phyloP scores from a whole-genome alignment of 1,284 basidiomycete genomes.

The Sporisorium scitamineum region DNA sequence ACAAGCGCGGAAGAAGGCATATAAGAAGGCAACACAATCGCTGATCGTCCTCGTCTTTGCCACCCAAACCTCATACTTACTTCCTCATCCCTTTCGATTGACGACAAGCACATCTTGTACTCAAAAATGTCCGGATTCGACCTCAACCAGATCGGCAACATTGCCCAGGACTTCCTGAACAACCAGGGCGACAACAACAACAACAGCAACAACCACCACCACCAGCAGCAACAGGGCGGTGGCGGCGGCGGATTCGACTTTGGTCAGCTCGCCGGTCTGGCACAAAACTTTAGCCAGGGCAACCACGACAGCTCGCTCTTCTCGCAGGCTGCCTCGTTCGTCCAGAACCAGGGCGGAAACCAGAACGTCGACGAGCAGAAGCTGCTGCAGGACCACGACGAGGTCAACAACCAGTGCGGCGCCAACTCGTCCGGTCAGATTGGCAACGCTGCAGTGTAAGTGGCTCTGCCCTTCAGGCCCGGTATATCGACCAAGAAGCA shows the following conservation, averaged over 20 bases:
- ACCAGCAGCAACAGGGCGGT: conserved; percentile 33
- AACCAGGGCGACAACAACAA: conserved; percentile 35
- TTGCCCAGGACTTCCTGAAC: conserved; percentile 47
- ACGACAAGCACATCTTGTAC: not conserved
- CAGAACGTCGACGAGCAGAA: conserved; percentile 56
- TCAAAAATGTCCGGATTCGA: conserved; percentile 47
- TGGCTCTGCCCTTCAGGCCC: not conserved
- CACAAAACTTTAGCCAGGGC: conserved; percentile 50
- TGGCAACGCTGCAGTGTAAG: conserved; percentile 61
- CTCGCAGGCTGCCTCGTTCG: conserved; percentile 46
- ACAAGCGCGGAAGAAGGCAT: not conserved
- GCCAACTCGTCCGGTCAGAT: conserved; percentile 53
- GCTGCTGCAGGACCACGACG: conserved; percentile 55
- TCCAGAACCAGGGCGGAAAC: conserved; percentile 54
- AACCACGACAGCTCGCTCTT: conserved; percentile 55
- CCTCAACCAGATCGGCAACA: conserved; percentile 44
- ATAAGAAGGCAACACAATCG: conserved; percentile 1
- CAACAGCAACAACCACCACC: conserved; percentile 18
- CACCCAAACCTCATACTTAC: not conserved
- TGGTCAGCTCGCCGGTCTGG: conserved; percentile 47
- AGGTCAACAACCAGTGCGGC: conserved; percentile 54
- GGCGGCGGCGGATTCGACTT: conserved; percentile 57
- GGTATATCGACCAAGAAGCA: too few relatives aligned
- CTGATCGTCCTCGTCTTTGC: not conserved
- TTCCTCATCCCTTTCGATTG: not conserved